Conservation (phyloP, 2,329 filamentous ascomycete genomes). For the Helotiales sp. region DNA sequence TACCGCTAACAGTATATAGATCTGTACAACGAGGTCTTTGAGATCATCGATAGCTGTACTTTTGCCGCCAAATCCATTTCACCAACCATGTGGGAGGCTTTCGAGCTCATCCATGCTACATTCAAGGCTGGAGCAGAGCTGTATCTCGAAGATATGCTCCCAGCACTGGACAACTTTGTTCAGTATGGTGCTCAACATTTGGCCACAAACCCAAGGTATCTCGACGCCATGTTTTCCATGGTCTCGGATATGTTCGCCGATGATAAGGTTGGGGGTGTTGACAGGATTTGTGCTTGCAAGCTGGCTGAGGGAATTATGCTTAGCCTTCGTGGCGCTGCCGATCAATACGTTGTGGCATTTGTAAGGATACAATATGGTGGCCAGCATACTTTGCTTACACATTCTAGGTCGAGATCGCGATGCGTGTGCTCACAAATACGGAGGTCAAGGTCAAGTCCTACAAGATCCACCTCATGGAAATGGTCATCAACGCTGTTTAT, state of each 20-base stretch:
- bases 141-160: slow-evolving; percentile 98
- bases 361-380: slow-evolving; percentile 20
- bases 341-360: slow-evolving; percentile 86
- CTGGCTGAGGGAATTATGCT: slow-evolving; percentile 97
- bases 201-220: slow-evolving; percentile 79
- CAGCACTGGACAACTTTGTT: slow-evolving; percentile 96
- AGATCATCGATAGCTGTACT: slow-evolving; percentile 99
- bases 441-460: slow-evolving; percentile 90
- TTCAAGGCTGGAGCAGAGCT: slow-evolving; percentile 97
- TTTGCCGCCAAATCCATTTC: slow-evolving; percentile 97
- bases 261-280: slow-evolving; percentile 87
- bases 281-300: slow-evolving; percentile 96
- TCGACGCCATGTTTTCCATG: slow-evolving; percentile 89
- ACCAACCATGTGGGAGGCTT: slow-evolving; percentile 96
- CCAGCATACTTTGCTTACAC: slow-evolving; percentile 13
- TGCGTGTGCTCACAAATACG: slow-evolving; percentile 73
- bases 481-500: slow-evolving; percentile 97
- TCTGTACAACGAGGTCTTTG: slow-evolving; percentile 96
- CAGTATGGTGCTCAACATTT: slow-evolving; percentile 84
- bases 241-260: slow-evolving; percentile 93
- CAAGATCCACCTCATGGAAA: slow-evolving; percentile 95
- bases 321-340: slow-evolving; percentile 83
- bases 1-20: slow-evolving; percentile 49
- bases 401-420: slow-evolving; percentile 70
- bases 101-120: slow-evolving; percentile 92